These are phyloP conservation scores for Ophiostoma angusticollis DNA, from an alignment of 2,329 filamentous ascomycete genomes.

Conservation along the genomic window DNA sequence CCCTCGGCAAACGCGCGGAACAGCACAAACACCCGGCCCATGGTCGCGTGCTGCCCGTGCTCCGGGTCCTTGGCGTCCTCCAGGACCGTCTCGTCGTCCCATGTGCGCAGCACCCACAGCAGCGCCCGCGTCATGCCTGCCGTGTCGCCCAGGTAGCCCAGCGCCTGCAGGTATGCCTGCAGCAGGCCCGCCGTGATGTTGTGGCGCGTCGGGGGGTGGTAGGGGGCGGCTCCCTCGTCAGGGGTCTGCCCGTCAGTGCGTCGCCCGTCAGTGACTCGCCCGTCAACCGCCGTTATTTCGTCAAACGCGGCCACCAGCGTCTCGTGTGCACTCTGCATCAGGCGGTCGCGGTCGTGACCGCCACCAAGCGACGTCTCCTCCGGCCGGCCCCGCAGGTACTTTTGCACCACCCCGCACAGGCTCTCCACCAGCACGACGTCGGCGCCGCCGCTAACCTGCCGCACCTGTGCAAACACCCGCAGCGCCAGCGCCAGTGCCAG, in stretches of 20 bases:
- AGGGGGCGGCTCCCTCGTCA: neutral
- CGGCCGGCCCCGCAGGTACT: conserved; percentile 8
- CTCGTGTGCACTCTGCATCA: conserved; percentile 11
- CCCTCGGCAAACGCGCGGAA: conserved; percentile 37
- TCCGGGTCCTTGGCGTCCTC: conserved; percentile 25
- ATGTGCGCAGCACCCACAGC: conserved; percentile 44
- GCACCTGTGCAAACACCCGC: conserved; percentile 19
- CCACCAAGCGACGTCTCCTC: neutral
- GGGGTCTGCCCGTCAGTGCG: neutral
- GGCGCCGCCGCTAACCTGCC: conserved; percentile 18
- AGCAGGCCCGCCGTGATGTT: conserved; percentile 33
- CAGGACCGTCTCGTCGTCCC: conserved; percentile 23
- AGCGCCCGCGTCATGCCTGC: conserved; percentile 44
- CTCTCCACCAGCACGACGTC: conserved; percentile 25
- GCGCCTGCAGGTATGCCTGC: conserved; percentile 48
- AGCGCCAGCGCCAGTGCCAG: conserved; percentile 22
- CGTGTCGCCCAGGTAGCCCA: conserved; percentile 48
- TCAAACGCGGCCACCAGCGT: conserved; percentile 12
- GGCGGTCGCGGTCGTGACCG: neutral
- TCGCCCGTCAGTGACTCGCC: neutral
- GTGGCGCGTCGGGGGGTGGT: conserved; percentile 21
- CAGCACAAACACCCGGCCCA: conserved; percentile 18
- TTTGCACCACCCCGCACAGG: conserved; percentile 18
- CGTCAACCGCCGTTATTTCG: conserved; percentile 17
- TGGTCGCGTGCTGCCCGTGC: conserved; percentile 22